phyloP scores from a whole-genome alignment of 75 land plant genomes.

The Larix kaempferi region DNA sequence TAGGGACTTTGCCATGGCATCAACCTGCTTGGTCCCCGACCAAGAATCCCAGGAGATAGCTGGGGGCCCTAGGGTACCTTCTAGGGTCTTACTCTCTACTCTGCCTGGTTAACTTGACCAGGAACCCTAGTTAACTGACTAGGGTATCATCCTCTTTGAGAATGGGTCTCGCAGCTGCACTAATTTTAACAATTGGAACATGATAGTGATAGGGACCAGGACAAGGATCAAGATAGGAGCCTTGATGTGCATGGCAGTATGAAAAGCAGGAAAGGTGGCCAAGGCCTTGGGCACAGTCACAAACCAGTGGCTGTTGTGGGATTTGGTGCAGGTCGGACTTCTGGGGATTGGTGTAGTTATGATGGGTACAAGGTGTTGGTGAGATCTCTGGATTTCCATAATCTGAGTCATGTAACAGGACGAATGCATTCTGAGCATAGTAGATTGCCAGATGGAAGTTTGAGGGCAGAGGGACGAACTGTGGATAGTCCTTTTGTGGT shows the following conservation, averaged over 20 bases:
- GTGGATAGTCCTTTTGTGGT: not conserved
- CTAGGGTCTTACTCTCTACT: no score
- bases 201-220: not conserved
- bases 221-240: not conserved
- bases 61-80: no score
- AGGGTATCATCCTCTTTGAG: no score
- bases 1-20: no score
- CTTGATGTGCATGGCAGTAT: slow-evolving; percentile 1
- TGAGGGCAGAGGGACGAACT: not conserved
- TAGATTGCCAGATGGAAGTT: not conserved
- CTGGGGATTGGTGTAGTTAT: not conserved
- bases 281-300: not conserved
- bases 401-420: not conserved
- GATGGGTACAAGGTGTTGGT: not conserved
- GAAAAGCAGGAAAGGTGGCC: not conserved
- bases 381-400: not conserved
- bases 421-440: not conserved
- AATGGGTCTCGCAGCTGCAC: no score
- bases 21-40: no score
- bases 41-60: no score
- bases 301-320: not conserved
- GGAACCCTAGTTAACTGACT: no score
- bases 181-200: no score
- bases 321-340: not conserved
- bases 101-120: no score